Percentiles rank a stretch among this genome's conserved stretches.
Evolutionary conservation across 1,139 yeast genomes (phyloP).

Genomic region (Geotrichum aggregatum): DNA sequence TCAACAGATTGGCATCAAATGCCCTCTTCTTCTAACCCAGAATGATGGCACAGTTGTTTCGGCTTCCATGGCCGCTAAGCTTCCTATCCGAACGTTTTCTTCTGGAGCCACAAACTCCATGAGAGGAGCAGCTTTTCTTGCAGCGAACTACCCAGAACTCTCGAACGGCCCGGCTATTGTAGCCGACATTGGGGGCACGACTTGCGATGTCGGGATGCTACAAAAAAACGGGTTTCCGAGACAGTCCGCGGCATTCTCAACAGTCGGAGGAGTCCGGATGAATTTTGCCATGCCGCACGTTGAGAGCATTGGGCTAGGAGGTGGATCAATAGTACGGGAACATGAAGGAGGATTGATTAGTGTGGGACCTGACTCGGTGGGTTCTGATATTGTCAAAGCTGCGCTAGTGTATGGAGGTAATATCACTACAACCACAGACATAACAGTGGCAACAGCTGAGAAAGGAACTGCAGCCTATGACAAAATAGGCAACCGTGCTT

Average conservation of each 20-base stretch:
- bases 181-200: conserved; percentile 47
- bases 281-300: conserved; percentile 48
- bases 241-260: conserved; percentile 41
- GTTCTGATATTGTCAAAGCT: conserved; percentile 37
- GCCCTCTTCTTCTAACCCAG: conserved; percentile 44
- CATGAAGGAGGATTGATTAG: conserved; percentile 28
- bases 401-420: conserved; percentile 43
- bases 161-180: conserved; percentile 36
- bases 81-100: conserved; percentile 44
- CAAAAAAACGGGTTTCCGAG: conserved; percentile 44
- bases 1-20: conserved; percentile 34
- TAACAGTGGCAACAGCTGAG: conserved; percentile 33
- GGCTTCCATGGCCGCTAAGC: conserved; percentile 37
- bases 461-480: conserved; percentile 14
- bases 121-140: conserved; percentile 46
- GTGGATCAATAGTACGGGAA: conserved; percentile 44
- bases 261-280: conserved; percentile 45
- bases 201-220: conserved; percentile 45
- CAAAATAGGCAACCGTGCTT: conserved; percentile 31
- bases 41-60: conserved; percentile 46
- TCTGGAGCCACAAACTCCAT: conserved; percentile 48
- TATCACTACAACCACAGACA: conserved; percentile 40
- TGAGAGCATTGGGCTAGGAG: conserved; percentile 45
- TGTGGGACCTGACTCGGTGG: conserved; percentile 46
- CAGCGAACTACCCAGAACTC: conserved; percentile 33